phyloP scores from a whole-genome alignment of 2,329 filamentous ascomycete species.

The Bimuria novae-zelandiae region DNA sequence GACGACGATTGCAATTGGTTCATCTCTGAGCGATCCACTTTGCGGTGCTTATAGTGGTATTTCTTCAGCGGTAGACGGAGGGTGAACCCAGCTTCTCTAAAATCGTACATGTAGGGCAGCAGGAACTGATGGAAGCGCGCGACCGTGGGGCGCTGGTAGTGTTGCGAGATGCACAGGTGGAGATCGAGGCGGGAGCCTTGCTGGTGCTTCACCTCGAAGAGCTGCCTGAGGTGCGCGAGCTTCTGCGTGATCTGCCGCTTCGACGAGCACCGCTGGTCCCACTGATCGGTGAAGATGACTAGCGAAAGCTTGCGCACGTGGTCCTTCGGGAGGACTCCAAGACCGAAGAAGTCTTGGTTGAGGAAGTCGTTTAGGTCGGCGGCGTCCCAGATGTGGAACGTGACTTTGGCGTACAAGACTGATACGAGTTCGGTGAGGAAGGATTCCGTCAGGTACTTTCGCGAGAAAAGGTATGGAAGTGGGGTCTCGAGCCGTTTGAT shows the following conservation, averaged over 20 bases:
- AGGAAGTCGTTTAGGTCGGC: not conserved
- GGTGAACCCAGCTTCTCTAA: not conserved
- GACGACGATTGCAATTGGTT: not conserved
- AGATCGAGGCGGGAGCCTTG: slow-evolving; percentile 1
- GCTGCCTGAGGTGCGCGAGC: not conserved
- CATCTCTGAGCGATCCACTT: not conserved
- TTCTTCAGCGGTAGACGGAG: not conserved
- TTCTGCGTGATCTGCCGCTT: not conserved
- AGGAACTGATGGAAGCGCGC: slow-evolving; percentile 1
- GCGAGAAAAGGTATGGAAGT: not conserved
- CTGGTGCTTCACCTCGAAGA: not conserved
- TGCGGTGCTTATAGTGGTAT: not conserved
- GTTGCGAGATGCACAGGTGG: not conserved
- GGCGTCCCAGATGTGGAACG: slow-evolving; percentile 6
- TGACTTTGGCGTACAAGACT: not conserved
- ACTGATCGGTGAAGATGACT: not conserved
- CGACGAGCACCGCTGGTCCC: not conserved
- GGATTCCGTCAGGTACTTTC: not conserved
- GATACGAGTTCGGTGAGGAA: not conserved
- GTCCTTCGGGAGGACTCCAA: not conserved
- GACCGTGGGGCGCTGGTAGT: not conserved
- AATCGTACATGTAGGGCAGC: not conserved
- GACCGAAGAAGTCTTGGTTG: not conserved
- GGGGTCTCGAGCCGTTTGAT: not conserved
- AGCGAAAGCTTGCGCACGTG: slow-evolving; percentile 1